Evolutionary conservation across 2,329 filamentous ascomycete genomes (phyloP), one percentile per base, ranked within the genome.

Genomic region (Arthrobotrys megalospora): DNA sequence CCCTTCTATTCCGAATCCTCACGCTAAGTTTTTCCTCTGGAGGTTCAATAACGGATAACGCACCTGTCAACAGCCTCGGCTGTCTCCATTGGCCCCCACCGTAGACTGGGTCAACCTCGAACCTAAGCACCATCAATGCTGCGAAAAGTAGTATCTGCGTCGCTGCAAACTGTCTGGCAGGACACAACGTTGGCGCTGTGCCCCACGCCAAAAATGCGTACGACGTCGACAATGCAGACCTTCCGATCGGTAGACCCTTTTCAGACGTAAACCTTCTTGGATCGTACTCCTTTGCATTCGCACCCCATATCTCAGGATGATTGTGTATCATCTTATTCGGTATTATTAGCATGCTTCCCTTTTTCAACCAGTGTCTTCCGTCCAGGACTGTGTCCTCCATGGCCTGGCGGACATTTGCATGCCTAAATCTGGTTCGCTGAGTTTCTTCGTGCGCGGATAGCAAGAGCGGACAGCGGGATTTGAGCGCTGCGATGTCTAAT

Each of bases 361-460:
- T 81, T 72, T 84, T 85, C 12, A 86, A 80, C 1, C 85, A 78
- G 16, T 84, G 84, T 28, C 81, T 80, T 1, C 80, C 82, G 8
- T 84, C 83, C 1, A 86, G 71, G 0, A 84, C 24, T 0, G 82
- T 84, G 24, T 86, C 85, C 3, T 83, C 71, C 1, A 80, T 80
- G 0, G 86, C 82, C 3, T 81, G 58, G 36, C 85, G 84, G 2
- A 82, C 81, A 10, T 80, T 81, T 1, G 82, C 81, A 19, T 82
- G 70, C 12, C 80, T 80, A 1, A 81, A 80, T 10, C 82, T 80
- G 5, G 78, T 67, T 3, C 85, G 84, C 32, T 84, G 81, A 12
- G 82, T 83, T 79, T 86, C 85, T 47, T 86, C 83, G 63, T 83
- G 83, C 0, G 82, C 79, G 2, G 84, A 84, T 1, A 85, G 47